Conservation (phyloP, 805 yeast species). For the Pichia gijzeniarum region DNA sequence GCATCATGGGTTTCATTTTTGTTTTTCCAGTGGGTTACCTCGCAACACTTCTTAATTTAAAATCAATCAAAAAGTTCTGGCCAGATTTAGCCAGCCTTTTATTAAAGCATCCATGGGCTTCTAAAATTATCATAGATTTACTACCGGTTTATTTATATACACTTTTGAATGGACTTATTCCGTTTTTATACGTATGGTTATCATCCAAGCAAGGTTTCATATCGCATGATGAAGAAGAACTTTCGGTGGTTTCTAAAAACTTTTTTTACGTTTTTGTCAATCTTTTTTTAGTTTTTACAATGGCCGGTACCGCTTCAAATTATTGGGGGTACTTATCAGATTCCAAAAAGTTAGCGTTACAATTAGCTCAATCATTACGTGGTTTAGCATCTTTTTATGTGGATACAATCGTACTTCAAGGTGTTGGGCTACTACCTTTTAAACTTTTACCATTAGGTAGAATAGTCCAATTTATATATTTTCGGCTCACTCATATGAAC, state of each 20-base stretch:
- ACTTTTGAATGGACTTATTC: constrained; percentile 71
- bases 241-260: constrained; percentile 84
- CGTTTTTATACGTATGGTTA: constrained; percentile 79
- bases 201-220: constrained; percentile 83
- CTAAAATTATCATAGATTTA: constrained; percentile 76
- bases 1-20: constrained; percentile 63
- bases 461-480: constrained; percentile 65
- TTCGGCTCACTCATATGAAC: constrained; percentile 32
- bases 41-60: constrained; percentile 73
- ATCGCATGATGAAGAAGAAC: constrained; percentile 87
- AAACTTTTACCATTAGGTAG: constrained; percentile 77
- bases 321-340: constrained; percentile 79
- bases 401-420: constrained; percentile 75
- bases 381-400: constrained; percentile 84
- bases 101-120: constrained; percentile 61
- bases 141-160: constrained; percentile 91
- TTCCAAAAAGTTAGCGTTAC: constrained; percentile 82
- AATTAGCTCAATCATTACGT: constrained; percentile 73
- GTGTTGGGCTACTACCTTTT: constrained; percentile 86
- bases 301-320: constrained; percentile 86
- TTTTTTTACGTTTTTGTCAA: constrained; percentile 93
- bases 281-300: constrained; percentile 86
- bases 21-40: constrained; percentile 79
- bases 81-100: constrained; percentile 73
- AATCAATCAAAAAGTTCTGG: constrained; percentile 73